Base-by-base conservation (phyloP, 164 flowering plant species). In the Kalanchoe fedtschenkoi region DNA sequence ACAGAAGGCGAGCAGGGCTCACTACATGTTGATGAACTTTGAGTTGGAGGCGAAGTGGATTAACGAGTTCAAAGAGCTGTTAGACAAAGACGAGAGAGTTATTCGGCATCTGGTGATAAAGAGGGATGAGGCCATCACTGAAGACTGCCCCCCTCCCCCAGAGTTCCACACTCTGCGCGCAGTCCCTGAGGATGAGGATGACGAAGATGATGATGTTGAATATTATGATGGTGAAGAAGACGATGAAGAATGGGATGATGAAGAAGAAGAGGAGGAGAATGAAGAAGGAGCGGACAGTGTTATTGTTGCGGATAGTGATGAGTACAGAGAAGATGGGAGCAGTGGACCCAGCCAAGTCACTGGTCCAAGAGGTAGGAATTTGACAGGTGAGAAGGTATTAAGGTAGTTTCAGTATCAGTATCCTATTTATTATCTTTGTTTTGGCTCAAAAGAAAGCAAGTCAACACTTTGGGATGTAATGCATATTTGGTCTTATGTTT, bases 101-200 rank as follows among this genome's bases (percentile, higher is more conserved):
- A 90, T 93, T 51, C 81, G 98, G 17, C 96, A 93, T 78, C 87
- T 93, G n/a, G 97, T 93, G 62, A 88, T 88, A 14, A 89, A 90
- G 76, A 73, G 78, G 70, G 92, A 90, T 26, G 64, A 80, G 68
- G 95, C 97, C 21, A 79, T 81, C 63, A 88, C 92, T 0, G 83
- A 86, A 64, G 79, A 83, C 66, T 85, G 90, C 73, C 95, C 90
- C 35, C 97, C 98, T 17, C 98, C 98, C 32, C 90, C 83, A 7
- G 95, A 86, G 76, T 86, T 81, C 64, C 82, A 81, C 62, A 72
- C 86, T 7, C n/a, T 84, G 53, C 82, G 73, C 16, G 79, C 75
- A 54, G 77, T 67, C 19, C 53, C 62, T 62, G 78, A 70, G 35
- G 79, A 75, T 62, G 74, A 73, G 22, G 80, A 78, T 16, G 82